phyloP scores from a whole-genome alignment of 768 basidiomycete species.

The Kwoniella sp. region DNA sequence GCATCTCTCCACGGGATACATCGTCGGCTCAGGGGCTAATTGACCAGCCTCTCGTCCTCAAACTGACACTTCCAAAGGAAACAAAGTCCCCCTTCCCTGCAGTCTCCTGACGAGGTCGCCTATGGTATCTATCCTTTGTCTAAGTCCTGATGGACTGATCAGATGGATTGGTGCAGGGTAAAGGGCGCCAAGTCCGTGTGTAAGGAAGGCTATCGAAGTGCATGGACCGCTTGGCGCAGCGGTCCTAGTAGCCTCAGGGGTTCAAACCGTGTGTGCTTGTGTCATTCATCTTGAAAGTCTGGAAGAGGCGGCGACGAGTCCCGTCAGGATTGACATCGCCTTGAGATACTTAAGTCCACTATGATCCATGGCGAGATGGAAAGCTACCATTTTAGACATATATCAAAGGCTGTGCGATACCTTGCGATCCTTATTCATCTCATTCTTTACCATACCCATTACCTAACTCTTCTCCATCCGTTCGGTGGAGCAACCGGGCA shows the following conservation, averaged over 20 bases:
- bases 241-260: constrained; percentile 1
- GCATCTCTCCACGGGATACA: too few relatives aligned
- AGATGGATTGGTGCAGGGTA: neutral
- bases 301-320: neutral
- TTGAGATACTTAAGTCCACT: neutral
- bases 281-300: neutral
- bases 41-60: neutral
- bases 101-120: too few relatives aligned
- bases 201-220: neutral
- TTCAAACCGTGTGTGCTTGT: neutral
- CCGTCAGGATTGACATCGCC: neutral
- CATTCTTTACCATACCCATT: neutral
- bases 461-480: neutral
- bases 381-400: neutral
- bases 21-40: neutral
- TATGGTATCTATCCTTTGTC: too few relatives aligned
- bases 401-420: neutral
- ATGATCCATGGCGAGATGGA: neutral
- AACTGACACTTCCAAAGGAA: neutral
- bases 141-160: neutral
- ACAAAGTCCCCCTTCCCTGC: neutral
- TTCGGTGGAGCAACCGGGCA: neutral
- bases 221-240: neutral
- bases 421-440: neutral
- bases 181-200: neutral